Conservation (phyloP, 1,284 basidiomycete species). For the Blastosporella zonata region DNA sequence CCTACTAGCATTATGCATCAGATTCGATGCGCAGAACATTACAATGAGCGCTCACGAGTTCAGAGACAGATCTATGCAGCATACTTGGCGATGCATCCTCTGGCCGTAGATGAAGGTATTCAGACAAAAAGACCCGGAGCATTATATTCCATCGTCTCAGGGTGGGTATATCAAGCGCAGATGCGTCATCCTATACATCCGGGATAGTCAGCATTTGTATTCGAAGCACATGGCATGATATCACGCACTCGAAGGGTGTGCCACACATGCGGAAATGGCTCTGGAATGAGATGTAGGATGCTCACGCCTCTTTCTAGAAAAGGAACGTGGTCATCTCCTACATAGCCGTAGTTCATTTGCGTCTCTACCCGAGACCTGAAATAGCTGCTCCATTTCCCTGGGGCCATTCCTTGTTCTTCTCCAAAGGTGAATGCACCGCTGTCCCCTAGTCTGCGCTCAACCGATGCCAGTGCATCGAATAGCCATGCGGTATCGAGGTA, state of each 20-base stretch:
- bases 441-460: constrained; percentile 65
- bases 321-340: constrained; percentile 95
- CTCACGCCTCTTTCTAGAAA: constrained; percentile 86
- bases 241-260: constrained; percentile 71
- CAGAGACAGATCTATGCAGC: constrained; percentile 32
- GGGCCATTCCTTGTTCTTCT: constrained; percentile 39
- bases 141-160: constrained; percentile 90
- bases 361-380: constrained; percentile 49
- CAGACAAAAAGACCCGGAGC: constrained; percentile 83
- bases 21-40: background rate
- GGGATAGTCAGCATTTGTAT: background rate
- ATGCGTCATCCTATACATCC: constrained; percentile 83
- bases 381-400: constrained; percentile 54
- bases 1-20: constrained; percentile 22
- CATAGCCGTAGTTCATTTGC: constrained; percentile 52
- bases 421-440: constrained; percentile 55
- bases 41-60: constrained; percentile 29
- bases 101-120: constrained; percentile 81
- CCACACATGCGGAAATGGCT: constrained; percentile 92
- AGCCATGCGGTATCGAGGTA: constrained; percentile 92
- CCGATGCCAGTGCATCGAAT: constrained; percentile 69
- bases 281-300: constrained; percentile 87
- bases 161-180: constrained; percentile 82
- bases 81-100: constrained; percentile 25
- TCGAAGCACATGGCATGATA: background rate